Conservation (phyloP, 225 moss, liverwort and hornwort genomes). For the Thuidium tamariscinum region DNA sequence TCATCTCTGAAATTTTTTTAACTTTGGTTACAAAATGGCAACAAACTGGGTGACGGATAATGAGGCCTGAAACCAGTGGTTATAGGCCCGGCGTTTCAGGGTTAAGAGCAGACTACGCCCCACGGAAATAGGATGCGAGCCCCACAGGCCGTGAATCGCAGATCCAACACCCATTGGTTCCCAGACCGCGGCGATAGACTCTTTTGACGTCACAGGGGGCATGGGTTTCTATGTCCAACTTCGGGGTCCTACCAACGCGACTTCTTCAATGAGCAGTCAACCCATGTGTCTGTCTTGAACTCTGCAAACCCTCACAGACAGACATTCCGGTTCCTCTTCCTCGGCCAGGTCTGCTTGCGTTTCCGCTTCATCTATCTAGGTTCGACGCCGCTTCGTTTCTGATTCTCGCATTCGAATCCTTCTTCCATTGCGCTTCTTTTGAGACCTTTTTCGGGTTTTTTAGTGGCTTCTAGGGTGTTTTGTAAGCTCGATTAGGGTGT, state of each 20-base stretch:
- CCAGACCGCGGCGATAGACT: not conserved
- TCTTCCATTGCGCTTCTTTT: not conserved
- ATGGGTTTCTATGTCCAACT: not conserved
- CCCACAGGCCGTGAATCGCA: not conserved
- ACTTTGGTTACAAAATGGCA: no score
- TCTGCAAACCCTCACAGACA: not conserved
- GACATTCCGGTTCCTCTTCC: not conserved
- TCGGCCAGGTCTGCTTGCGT: not conserved
- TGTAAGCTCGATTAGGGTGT: not conserved
- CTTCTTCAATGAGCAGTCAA: not conserved
- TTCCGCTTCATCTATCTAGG: not conserved
- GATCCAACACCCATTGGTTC: conserved; percentile 1
- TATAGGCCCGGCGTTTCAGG: no score
- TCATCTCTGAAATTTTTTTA: no score
- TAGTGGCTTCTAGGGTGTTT: not conserved
- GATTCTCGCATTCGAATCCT: not conserved
- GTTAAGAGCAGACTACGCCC: no score
- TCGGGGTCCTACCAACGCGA: not conserved
- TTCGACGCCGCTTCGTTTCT: not conserved
- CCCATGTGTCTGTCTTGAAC: not conserved
- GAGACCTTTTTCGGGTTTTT: not conserved
- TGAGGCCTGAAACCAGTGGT: no score
- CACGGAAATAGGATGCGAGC: not conserved
- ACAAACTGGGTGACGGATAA: no score
- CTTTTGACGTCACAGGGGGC: conserved; percentile 14